phyloP scores from a whole-genome alignment of 352 stramenopile species.

The Globisporangium perplexum region DNA sequence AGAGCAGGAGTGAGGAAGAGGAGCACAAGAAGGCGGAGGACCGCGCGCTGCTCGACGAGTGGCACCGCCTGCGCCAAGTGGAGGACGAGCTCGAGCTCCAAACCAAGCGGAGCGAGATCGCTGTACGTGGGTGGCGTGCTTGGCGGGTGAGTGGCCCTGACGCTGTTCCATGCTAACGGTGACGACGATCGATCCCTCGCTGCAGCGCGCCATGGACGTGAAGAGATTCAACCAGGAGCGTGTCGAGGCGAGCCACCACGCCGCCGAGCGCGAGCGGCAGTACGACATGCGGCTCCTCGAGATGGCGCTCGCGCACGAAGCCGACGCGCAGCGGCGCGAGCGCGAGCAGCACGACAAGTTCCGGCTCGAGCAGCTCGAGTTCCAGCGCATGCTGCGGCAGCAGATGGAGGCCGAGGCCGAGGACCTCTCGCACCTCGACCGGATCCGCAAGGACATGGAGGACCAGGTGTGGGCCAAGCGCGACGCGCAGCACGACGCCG shows the following conservation, averaged over 20 bases:
- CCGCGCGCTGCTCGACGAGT: constrained; percentile 48
- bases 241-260: constrained; percentile 33
- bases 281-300: constrained; percentile 61
- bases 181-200: neutral
- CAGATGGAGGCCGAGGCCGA: constrained; percentile 75
- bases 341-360: constrained; percentile 58
- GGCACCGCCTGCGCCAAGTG: constrained; percentile 49
- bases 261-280: constrained; percentile 48
- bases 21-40: constrained; percentile 42
- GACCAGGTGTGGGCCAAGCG: constrained; percentile 69
- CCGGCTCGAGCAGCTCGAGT: constrained; percentile 66
- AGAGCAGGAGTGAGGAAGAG: constrained; percentile 28
- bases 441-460: constrained; percentile 80
- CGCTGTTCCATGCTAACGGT: neutral
- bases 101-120: constrained; percentile 46
- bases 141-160: too few species aligned
- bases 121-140: constrained; percentile 14
- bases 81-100: constrained; percentile 58
- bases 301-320: constrained; percentile 52
- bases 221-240: constrained; percentile 73
- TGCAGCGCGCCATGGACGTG: constrained; percentile 55
- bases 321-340: constrained; percentile 49
- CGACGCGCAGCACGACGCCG: constrained; percentile 61
- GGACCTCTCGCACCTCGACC: constrained; percentile 56
- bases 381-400: constrained; percentile 62